phyloP scores from a whole-genome alignment of 495 filamentous ascomycete species.

The Astrothelium subdiscretum region DNA sequence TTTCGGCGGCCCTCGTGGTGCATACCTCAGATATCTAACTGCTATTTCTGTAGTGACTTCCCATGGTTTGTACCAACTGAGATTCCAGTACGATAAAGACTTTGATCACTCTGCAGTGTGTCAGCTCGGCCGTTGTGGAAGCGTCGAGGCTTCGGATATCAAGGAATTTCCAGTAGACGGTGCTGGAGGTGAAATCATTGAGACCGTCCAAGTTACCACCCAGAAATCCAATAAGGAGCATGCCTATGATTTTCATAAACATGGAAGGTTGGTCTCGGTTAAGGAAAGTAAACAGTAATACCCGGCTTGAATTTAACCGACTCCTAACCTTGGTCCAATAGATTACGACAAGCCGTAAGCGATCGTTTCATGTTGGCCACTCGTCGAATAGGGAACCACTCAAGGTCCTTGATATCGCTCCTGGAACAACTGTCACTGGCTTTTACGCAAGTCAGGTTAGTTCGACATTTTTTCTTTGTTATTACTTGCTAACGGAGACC shows the following conservation, averaged over 20 bases:
- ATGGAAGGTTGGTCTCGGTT: constrained; percentile 1
- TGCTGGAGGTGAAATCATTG: constrained; percentile 6
- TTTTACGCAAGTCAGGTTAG: constrained; percentile 8
- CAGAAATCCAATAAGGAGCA: constrained; percentile 1
- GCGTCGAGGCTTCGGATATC: background rate
- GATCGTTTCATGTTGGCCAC: constrained; percentile 4
- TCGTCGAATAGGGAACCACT: background rate
- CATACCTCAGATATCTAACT: constrained; percentile 4
- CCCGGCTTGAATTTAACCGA: background rate
- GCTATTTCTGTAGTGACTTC: constrained; percentile 2
- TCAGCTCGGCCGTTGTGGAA: constrained; percentile 4
- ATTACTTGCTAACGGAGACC: background rate
- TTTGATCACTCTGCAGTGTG: background rate
- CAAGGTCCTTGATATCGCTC: constrained; percentile 4
- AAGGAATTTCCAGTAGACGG: constrained; percentile 6
- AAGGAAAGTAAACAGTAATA: constrained; percentile 4
- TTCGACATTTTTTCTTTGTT: background rate
- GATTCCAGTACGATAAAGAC: constrained; percentile 5
- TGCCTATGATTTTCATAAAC: constrained; percentile 4
- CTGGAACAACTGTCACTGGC: constrained; percentile 5
- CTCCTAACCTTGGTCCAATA: background rate
- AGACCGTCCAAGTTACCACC: constrained; percentile 4
- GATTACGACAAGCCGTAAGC: constrained; percentile 7
- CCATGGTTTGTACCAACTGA: background rate
- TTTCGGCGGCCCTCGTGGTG: constrained; percentile 5